These are phyloP conservation scores for Ogataea nitratoaversa DNA, from an alignment of 805 yeast genomes.

Conservation along the genomic window DNA sequence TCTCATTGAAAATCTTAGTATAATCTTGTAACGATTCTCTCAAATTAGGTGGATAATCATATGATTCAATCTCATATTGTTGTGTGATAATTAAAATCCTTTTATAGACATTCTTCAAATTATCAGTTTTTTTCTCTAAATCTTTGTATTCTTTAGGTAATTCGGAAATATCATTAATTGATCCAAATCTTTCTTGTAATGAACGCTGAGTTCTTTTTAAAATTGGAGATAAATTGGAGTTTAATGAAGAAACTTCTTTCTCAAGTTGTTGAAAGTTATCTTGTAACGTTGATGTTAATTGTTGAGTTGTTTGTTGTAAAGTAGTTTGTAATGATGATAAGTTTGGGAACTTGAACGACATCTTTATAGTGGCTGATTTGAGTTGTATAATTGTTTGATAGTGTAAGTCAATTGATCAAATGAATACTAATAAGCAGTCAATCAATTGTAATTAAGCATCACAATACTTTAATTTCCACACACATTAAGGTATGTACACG, in stretches of 20 bases:
- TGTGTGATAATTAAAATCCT: constrained; percentile 46
- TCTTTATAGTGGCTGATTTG: constrained; percentile 2
- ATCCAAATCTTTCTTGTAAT: constrained; percentile 59
- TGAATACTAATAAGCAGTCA: no score
- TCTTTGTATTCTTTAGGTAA: constrained; percentile 69
- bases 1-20: constrained; percentile 51
- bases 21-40: constrained; percentile 62
- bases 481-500: no score
- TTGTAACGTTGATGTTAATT: constrained; percentile 28
- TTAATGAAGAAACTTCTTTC: constrained; percentile 32
- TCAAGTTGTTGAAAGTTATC: constrained; percentile 28
- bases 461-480: no score
- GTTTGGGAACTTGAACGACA: constrained; percentile 32
- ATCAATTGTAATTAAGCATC: no score
- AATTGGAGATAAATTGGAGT: constrained; percentile 44
- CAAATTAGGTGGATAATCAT: constrained; percentile 80
- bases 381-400: neutral
- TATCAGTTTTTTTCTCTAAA: constrained; percentile 64
- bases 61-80: constrained; percentile 70
- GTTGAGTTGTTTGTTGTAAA: constrained; percentile 33
- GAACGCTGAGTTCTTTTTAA: constrained; percentile 56
- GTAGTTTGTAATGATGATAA: constrained; percentile 26
- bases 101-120: constrained; percentile 55
- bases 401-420: neutral
- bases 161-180: constrained; percentile 64